phyloP scores from a whole-genome alignment of 1,139 yeast species.

The Citeromyces siamensis region DNA sequence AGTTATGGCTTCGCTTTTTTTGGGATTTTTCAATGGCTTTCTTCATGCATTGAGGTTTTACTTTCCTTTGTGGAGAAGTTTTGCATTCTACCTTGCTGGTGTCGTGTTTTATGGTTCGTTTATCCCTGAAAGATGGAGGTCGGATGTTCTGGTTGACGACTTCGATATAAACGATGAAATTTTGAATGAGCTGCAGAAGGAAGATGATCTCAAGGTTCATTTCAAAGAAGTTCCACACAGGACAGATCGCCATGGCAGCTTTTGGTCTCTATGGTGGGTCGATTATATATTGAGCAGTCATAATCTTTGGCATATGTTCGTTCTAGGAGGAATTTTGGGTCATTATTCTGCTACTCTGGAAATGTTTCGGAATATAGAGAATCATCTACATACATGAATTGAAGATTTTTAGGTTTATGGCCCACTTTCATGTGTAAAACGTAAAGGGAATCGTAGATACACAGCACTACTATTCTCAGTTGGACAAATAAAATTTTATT shows the following conservation, averaged over 20 bases:
- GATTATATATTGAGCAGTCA: constrained; percentile 71
- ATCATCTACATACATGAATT: background rate
- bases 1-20: constrained; percentile 45
- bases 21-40: constrained; percentile 46
- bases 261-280: constrained; percentile 74
- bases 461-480: too few relatives aligned
- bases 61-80: constrained; percentile 51
- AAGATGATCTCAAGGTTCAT: constrained; percentile 32
- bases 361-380: constrained; percentile 35
- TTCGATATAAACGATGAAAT: constrained; percentile 26
- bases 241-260: constrained; percentile 31
- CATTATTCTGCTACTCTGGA: constrained; percentile 70
- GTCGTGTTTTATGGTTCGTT: constrained; percentile 81
- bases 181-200: constrained; percentile 23
- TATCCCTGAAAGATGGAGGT: constrained; percentile 83
- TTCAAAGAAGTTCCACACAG: constrained; percentile 37
- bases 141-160: constrained; percentile 43
- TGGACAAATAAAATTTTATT: too few relatives aligned
- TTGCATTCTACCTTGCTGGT: constrained; percentile 68
- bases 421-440: background rate
- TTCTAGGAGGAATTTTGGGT: constrained; percentile 75
- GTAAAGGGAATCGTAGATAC: background rate
- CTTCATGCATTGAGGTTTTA: constrained; percentile 37
- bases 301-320: constrained; percentile 90
- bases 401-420: background rate